Evolutionary conservation across 2,329 filamentous ascomycete species (phyloP).

Genomic region (Trichocomaceae sp.): DNA sequence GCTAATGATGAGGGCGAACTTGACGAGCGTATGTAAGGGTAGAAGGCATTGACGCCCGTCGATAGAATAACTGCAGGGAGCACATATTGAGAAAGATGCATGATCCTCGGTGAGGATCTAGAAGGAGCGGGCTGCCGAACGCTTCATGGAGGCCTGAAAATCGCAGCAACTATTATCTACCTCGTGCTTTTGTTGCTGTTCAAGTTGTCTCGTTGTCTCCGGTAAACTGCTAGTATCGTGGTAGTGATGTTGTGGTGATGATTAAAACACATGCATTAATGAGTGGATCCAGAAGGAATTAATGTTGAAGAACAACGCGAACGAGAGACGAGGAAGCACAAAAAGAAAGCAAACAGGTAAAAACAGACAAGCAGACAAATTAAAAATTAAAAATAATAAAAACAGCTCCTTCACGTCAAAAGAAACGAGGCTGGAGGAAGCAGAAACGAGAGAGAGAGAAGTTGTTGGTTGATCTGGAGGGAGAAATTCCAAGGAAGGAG

Average conservation of each 20-base stretch:
- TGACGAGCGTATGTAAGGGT: conserved; percentile 31
- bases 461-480: not conserved
- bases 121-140: not conserved
- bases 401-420: not conserved
- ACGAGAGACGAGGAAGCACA: not conserved
- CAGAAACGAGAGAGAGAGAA: not conserved
- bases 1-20: conserved; percentile 15
- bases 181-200: not conserved
- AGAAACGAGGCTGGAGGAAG: not conserved
- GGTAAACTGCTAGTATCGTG: not conserved
- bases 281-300: not conserved
- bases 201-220: not conserved
- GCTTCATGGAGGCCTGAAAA: conserved; percentile 26
- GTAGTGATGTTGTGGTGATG: not conserved
- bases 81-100: conserved; percentile 33
- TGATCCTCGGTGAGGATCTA: conserved; percentile 23
- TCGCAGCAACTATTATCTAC: not conserved
- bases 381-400: conserved; percentile 5
- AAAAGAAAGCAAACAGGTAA: too few relatives aligned
- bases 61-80: conserved; percentile 27
- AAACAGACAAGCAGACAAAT: not conserved
- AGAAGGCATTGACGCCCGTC: conserved; percentile 36
- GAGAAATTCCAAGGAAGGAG: not conserved
- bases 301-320: not conserved
- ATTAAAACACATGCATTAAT: not conserved